phyloP scores from a whole-genome alignment of 2,329 filamentous ascomycete genomes.

The Fusarium sp. region DNA sequence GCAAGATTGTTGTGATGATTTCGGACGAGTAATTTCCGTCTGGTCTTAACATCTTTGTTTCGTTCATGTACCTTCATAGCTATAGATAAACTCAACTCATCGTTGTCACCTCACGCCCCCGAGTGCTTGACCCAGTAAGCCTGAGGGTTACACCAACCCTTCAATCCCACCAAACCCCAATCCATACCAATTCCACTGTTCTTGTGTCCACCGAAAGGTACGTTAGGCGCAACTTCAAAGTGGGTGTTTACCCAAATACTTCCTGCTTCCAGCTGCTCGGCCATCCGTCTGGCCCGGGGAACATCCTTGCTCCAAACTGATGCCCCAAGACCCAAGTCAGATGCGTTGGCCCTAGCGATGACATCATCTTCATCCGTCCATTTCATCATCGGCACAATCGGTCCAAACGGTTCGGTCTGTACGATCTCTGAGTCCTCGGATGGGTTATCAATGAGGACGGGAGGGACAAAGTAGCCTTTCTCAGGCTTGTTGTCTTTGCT shows the following conservation, averaged over 20 bases:
- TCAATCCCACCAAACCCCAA: slow-evolving; percentile 48
- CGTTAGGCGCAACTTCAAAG: slow-evolving; percentile 52
- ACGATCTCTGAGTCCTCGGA: slow-evolving; percentile 67
- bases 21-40: neutral
- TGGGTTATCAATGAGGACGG: slow-evolving; percentile 71
- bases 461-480: slow-evolving; percentile 66
- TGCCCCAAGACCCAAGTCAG: slow-evolving; percentile 64
- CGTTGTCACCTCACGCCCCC: neutral
- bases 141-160: slow-evolving; percentile 20
- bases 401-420: slow-evolving; percentile 63
- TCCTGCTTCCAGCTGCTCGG: slow-evolving; percentile 65
- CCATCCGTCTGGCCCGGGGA: slow-evolving; percentile 62
- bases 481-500: slow-evolving; percentile 22
- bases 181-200: slow-evolving; percentile 63
- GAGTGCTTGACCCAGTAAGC: slow-evolving; percentile 10
- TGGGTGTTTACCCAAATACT: slow-evolving; percentile 70
- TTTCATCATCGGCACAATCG: slow-evolving; percentile 70
- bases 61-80: neutral
- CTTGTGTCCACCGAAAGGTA: slow-evolving; percentile 63
- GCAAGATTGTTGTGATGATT: slow-evolving; percentile 26
- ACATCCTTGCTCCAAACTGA: slow-evolving; percentile 69
- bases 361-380: slow-evolving; percentile 72
- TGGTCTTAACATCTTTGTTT: neutral
- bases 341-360: slow-evolving; percentile 64
- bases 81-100: neutral